A percentile compares a stretch with the other conserved stretches of the same genome.
phyloP scores from a whole-genome alignment of 1,284 basidiomycete genomes.

The Austroboletus olivaceoglutinosus region DNA sequence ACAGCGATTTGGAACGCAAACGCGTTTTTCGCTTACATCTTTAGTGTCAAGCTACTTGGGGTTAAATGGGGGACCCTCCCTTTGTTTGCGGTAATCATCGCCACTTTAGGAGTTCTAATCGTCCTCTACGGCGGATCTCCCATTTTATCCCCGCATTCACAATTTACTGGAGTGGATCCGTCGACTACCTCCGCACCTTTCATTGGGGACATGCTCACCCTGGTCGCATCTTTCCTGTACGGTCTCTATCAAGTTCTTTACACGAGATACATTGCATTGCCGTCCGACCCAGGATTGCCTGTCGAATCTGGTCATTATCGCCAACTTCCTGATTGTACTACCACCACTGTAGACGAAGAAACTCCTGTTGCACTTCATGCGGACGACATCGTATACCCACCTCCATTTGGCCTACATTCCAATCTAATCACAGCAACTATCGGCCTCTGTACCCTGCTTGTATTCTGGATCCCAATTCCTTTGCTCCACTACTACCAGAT shows the following conservation, averaged over 20 bases:
- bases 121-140: slow-evolving; percentile 75
- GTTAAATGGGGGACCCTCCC: slow-evolving; percentile 61
- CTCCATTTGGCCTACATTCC: slow-evolving; percentile 76
- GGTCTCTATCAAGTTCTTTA: slow-evolving; percentile 78
- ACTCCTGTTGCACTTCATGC: slow-evolving; percentile 4
- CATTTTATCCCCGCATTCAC: slow-evolving; percentile 18
- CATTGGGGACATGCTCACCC: slow-evolving; percentile 72
- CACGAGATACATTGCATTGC: slow-evolving; percentile 72
- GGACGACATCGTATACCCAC: slow-evolving; percentile 46
- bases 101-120: slow-evolving; percentile 67
- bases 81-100: slow-evolving; percentile 68
- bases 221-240: slow-evolving; percentile 64
- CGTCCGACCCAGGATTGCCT: slow-evolving; percentile 52
- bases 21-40: slow-evolving; percentile 78
- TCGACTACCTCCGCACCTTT: slow-evolving; percentile 49
- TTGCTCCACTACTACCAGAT: slow-evolving; percentile 59
- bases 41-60: slow-evolving; percentile 61
- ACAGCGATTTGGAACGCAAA: slow-evolving; percentile 86
- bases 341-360: slow-evolving; percentile 23
- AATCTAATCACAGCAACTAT: slow-evolving; percentile 70
- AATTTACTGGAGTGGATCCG: slow-evolving; percentile 16
- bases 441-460: slow-evolving; percentile 59
- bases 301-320: slow-evolving; percentile 43
- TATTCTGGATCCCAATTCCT: slow-evolving; percentile 74
- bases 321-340: slow-evolving; percentile 39